These are phyloP conservation scores for Crucihimalaya himalaica DNA, from an alignment of 345 rosid genomes.

Conservation along the genomic window DNA sequence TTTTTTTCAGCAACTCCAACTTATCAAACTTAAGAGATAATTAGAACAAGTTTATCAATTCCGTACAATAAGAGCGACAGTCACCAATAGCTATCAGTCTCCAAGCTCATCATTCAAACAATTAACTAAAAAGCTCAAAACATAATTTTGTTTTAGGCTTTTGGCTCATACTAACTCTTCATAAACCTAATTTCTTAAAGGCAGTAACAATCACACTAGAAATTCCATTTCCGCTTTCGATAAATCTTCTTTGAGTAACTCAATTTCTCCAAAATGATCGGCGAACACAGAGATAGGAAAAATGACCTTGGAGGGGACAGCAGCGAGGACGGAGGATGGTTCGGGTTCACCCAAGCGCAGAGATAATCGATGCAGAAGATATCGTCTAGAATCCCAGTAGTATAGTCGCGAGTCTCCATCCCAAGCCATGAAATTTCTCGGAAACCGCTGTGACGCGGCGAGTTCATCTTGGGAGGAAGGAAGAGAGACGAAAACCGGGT, in stretches of 20 bases:
- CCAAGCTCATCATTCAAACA: neutral
- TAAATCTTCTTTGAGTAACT: neutral
- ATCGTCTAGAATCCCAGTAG: slow-evolving; percentile 64
- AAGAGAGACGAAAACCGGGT: slow-evolving; percentile 61
- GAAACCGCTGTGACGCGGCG: slow-evolving; percentile 35
- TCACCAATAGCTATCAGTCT: neutral
- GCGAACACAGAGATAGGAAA: neutral
- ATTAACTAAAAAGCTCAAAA: too few species aligned
- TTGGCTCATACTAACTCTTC: neutral
- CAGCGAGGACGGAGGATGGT: slow-evolving; percentile 72
- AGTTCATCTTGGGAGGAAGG: slow-evolving; percentile 31
- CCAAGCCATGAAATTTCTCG: slow-evolving; percentile 73
- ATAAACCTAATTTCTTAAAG: slow-evolving; percentile 14
- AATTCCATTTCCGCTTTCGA: neutral
- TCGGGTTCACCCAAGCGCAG: slow-evolving; percentile 88
- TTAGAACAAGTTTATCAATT: neutral
- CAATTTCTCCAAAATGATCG: neutral
- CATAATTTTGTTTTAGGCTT: too few species aligned
- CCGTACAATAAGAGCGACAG: neutral
- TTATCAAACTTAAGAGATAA: neutral
- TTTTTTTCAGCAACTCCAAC: neutral
- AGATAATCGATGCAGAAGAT: slow-evolving; percentile 74
- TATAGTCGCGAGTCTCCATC: slow-evolving; percentile 82
- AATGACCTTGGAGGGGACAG: slow-evolving; percentile 73
- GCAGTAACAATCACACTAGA: neutral